These are phyloP conservation scores for Flueggea neowawraea DNA, from an alignment of 441 rosid species.

Conservation along the genomic window DNA sequence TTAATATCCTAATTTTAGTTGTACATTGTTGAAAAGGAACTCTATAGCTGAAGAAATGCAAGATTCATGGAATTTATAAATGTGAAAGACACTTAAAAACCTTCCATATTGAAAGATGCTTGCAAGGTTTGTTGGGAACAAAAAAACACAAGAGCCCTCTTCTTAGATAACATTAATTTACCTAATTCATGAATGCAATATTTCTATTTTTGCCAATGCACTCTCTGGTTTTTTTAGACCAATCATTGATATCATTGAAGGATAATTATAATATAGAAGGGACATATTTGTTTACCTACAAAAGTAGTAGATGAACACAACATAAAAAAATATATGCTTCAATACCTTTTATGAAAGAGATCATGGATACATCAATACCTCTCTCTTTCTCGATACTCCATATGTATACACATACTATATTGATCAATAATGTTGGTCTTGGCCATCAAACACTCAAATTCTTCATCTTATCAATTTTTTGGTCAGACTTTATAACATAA, in stretches of 20 bases:
- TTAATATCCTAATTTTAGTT: not conserved
- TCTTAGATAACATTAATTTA: slow-evolving; percentile 7
- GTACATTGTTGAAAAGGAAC: not conserved
- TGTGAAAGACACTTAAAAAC: slow-evolving; percentile 10
- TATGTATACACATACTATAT: too few species aligned
- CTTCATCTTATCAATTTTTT: too few species aligned
- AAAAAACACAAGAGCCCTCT: slow-evolving; percentile 1
- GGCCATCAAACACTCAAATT: too few species aligned
- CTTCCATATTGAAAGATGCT: slow-evolving; percentile 16
- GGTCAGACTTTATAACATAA: too few species aligned
- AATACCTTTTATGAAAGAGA: slow-evolving; percentile 21
- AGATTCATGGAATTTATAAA: slow-evolving; percentile 26
- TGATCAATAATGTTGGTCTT: too few species aligned
- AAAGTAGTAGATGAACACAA: slow-evolving; percentile 34
- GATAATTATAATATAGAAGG: slow-evolving; percentile 45
- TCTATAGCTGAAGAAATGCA: slow-evolving; percentile 5
- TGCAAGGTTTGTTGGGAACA: slow-evolving; percentile 30
- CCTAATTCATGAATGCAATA: slow-evolving; percentile 38
- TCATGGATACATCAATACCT: slow-evolving; percentile 30
- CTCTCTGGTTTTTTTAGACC: slow-evolving; percentile 20
- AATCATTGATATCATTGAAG: slow-evolving; percentile 40
- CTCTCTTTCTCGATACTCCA: not conserved
- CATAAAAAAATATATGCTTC: slow-evolving; percentile 18
- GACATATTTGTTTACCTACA: slow-evolving; percentile 24
- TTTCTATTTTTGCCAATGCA: slow-evolving; percentile 23